Conservation (phyloP, 1,284 basidiomycete species). For the Apiotrichum gracile region DNA sequence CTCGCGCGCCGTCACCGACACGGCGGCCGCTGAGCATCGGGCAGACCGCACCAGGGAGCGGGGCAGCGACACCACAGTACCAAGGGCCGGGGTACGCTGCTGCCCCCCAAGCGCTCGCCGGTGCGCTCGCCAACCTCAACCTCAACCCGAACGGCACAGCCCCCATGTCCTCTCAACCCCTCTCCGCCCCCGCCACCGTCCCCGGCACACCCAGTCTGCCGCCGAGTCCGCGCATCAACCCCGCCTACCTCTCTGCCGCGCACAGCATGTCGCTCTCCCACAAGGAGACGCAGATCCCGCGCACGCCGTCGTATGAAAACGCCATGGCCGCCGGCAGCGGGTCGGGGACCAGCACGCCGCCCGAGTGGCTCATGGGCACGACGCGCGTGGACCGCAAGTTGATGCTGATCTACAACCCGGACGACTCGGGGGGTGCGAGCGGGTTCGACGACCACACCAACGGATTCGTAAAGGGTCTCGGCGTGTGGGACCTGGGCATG, state of each 20-base stretch:
- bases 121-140: slow-evolving; percentile 11
- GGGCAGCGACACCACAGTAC: slow-evolving; percentile 3
- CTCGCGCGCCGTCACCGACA: neutral
- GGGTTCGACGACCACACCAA: slow-evolving; percentile 13
- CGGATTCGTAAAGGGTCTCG: slow-evolving; percentile 13
- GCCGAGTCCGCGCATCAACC: neutral
- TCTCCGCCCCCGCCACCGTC: neutral
- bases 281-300: slow-evolving; percentile 1
- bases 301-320: slow-evolving; percentile 1
- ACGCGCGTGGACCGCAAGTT: neutral
- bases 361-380: slow-evolving; percentile 3
- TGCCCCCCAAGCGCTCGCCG: slow-evolving; percentile 4
- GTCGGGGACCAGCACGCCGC: neutral
- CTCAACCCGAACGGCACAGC: slow-evolving; percentile 4
- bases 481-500: slow-evolving; percentile 16
- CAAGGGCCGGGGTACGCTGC: neutral
- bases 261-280: slow-evolving; percentile 1
- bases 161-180: neutral
- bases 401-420: slow-evolving; percentile 21
- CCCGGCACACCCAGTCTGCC: neutral
- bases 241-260: neutral
- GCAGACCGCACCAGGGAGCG: neutral
- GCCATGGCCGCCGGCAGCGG: neutral
- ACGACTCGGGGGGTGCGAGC: slow-evolving; percentile 14
- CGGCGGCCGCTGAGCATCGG: neutral